Conservation (phyloP, 2,329 filamentous ascomycete genomes). For the Calonectria pauciramosa region DNA sequence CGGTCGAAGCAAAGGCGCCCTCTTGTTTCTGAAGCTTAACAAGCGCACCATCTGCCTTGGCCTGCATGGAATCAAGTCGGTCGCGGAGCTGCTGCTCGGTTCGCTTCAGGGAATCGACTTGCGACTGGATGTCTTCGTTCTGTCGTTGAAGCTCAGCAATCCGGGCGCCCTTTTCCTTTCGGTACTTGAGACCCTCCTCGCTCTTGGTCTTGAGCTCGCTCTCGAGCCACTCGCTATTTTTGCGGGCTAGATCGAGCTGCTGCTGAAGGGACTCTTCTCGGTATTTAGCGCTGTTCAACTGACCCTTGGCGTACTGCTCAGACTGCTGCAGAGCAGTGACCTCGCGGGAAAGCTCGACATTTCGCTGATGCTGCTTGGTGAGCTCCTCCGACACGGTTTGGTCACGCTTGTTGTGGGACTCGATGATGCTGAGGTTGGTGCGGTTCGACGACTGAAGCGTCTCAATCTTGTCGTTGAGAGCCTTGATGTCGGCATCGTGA, state of each 20-base stretch:
- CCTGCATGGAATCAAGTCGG: conserved; percentile 85
- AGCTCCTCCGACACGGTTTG: conserved; percentile 89
- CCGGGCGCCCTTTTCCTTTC: conserved; percentile 93
- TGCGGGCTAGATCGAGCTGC: conserved; percentile 88
- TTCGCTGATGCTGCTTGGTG: conserved; percentile 89
- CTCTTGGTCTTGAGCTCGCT: conserved; percentile 91
- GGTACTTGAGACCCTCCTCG: conserved; percentile 87
- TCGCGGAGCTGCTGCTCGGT: conserved; percentile 85
- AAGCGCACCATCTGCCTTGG: conserved; percentile 88
- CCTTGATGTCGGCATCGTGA: conserved; percentile 81
- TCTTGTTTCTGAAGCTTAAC: conserved; percentile 87
- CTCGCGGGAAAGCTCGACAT: conserved; percentile 85
- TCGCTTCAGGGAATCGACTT: conserved; percentile 81
- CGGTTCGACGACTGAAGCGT: conserved; percentile 93
- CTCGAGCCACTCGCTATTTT: conserved; percentile 94
- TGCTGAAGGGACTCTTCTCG: conserved; percentile 91
- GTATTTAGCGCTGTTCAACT: conserved; percentile 86
- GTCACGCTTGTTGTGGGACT: conserved; percentile 89
- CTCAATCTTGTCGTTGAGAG: conserved; percentile 84
- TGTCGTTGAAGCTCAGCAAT: conserved; percentile 90
- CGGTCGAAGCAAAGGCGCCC: conserved; percentile 83
- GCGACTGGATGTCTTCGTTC: conserved; percentile 86
- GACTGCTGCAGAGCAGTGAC: conserved; percentile 85
- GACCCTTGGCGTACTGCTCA: conserved; percentile 84
- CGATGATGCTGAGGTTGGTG: conserved; percentile 88